Evolutionary conservation across 306 rosid genomes (phyloP).

Genomic region (Cajanus cajan): DNA sequence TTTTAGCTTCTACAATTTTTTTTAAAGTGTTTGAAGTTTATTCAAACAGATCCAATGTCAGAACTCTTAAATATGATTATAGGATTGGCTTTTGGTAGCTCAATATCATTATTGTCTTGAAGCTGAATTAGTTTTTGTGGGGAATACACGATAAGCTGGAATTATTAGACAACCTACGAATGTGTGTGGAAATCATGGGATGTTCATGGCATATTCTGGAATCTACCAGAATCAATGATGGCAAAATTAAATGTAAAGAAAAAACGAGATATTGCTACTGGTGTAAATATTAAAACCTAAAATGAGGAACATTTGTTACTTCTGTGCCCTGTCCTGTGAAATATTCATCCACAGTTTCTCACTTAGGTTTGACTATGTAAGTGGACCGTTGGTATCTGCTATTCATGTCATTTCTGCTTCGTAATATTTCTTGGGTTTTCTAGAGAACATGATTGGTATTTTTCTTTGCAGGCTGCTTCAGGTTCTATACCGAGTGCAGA

Average conservation of each 20-base stretch:
- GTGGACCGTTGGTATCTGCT: not conserved
- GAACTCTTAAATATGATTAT: not conserved
- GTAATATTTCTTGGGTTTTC: not conserved
- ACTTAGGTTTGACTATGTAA: conserved; percentile 4
- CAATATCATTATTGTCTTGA: not conserved
- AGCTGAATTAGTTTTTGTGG: not conserved
- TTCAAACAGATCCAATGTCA: too few relatives aligned
- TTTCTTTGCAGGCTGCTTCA: conserved; percentile 60
- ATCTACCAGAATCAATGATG: not conserved
- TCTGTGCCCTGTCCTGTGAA: not conserved
- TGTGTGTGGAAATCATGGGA: not conserved
- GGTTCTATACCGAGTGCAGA: conserved; percentile 70
- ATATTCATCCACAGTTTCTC: not conserved
- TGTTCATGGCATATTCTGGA: conserved; percentile 20
- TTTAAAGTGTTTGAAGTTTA: too few relatives aligned
- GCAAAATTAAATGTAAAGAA: not conserved
- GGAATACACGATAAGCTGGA: not conserved
- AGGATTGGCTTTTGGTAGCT: not conserved
- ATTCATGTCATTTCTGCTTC: not conserved
- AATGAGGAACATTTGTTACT: not conserved
- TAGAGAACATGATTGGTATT: conserved; percentile 4
- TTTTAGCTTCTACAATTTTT: too few relatives aligned
- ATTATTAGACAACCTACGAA: not conserved
- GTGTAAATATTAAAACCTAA: not conserved
- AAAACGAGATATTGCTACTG: not conserved